A percentile compares a stretch with the other conserved stretches of the same genome.
phyloP scores from a whole-genome alignment of 1,284 basidiomycete species.

The Omphalotus olearius region DNA sequence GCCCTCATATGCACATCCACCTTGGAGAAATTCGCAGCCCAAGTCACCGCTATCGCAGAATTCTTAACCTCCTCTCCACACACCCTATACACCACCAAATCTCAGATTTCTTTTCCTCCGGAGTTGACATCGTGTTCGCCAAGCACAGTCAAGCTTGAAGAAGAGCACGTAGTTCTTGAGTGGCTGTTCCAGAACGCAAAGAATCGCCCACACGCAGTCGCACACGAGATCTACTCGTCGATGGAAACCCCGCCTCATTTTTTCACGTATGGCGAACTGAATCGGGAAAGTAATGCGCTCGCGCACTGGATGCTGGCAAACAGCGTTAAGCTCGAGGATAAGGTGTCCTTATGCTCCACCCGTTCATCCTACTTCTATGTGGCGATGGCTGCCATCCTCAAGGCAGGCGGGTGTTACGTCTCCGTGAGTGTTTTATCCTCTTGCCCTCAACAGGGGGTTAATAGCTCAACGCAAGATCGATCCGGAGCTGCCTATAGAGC shows the following conservation, averaged over 20 bases:
- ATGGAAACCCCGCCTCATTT: conserved; percentile 18
- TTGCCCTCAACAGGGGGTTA: neutral
- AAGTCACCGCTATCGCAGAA: conserved; percentile 3
- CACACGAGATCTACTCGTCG: conserved; percentile 14
- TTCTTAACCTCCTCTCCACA: neutral
- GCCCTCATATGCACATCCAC: neutral
- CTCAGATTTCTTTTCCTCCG: conserved; percentile 6
- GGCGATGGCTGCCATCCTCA: conserved; percentile 43
- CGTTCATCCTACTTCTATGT: conserved; percentile 42
- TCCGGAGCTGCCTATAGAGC: conserved; percentile 44
- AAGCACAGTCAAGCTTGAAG: conserved; percentile 2
- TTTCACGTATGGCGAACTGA: conserved; percentile 36
- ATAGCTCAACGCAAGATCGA: conserved; percentile 35
- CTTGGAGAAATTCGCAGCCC: conserved; percentile 2
- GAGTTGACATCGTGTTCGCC: conserved; percentile 8
- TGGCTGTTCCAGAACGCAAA: conserved; percentile 14
- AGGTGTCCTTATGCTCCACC: conserved; percentile 45
- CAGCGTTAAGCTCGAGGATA: conserved; percentile 38
- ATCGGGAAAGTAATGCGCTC: conserved; percentile 35
- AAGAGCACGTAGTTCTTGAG: conserved; percentile 9
- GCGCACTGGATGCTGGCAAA: conserved; percentile 37
- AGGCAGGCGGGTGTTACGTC: conserved; percentile 52
- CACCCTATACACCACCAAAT: neutral
- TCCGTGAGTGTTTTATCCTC: conserved; percentile 31
- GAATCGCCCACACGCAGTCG: conserved; percentile 13